Base-by-base conservation (phyloP, 257 asterid genomes). In the Orobanche coerulescens region DNA sequence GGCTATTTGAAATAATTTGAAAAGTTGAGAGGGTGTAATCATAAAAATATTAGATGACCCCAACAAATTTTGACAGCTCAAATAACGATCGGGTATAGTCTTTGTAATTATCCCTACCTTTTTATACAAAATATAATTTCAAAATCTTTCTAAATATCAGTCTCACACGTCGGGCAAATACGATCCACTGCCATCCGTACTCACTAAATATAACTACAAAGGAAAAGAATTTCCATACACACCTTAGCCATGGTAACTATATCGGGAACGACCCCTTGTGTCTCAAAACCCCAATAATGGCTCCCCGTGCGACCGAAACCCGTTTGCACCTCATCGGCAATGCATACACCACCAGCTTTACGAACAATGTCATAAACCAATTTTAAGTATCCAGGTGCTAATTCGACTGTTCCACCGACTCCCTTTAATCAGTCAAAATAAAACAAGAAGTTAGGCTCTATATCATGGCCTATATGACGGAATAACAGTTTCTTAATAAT, bases 161-260 rank as follows among this genome's bases (percentile, higher is more conserved):
- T n/a, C n/a, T n/a, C n/a, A n/a, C n/a, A n/a, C n/a, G n/a, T n/a
- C n/a, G n/a, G n/a, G n/a, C n/a, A n/a, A n/a, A n/a, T n/a, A n/a
- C n/a, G n/a, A n/a, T n/a, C n/a, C n/a, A n/a, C n/a, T n/a, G n/a
- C n/a, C n/a, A n/a, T n/a, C n/a, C n/a, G n/a, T n/a, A n/a, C n/a
- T n/a, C n/a, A n/a, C n/a, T n/a, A n/a, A n/a, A n/a, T 7, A 30
- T 30, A 30, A 14, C 20, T n/a, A 43, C 18, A 43, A 43, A 65
- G 52, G 66, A 48, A 16, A 34, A 39, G 36, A 39, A 40, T 23
- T 15, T 59, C 18, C 15, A 20, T 8, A 18, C 43, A 65, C 16
- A 92, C 98, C 97, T 92, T 92, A 68, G 97, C 98, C 98, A 92
- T 88, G 66, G 98, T 92, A 61, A 92, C 95, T 54, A 92, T 92